Base-by-base conservation (phyloP, 2,329 filamentous ascomycete genomes). In the Colletotrichum kahawae region DNA sequence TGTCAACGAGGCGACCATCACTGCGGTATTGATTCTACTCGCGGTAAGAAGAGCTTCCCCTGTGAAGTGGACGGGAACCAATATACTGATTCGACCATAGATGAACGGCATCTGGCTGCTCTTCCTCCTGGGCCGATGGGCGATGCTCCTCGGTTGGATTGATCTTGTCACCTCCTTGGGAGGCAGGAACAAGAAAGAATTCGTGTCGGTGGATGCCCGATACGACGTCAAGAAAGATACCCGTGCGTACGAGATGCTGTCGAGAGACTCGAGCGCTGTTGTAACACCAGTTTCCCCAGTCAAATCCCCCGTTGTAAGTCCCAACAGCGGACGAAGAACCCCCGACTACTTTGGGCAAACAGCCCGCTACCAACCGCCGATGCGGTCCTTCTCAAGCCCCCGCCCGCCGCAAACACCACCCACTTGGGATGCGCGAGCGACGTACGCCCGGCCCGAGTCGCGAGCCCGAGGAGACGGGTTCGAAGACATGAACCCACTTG, bases 161-260 rank as follows among this genome's bases (percentile, higher is more conserved):
- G 92, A 97, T 31, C 85, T 96, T 56, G 83, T 92, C 78, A 86
- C 83, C 70, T 82, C 84, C 48, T 81, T 87, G 64, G 84, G 91
- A 75, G 84, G 85, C 43, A 85, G 87, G 68, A 87, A 84, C 74
- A 91, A 93, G 81, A 91, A 92, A 79, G 96, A 98, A 83, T 98
- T 98, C 80, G 94, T 97, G 94, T 97, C 95, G 51, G 93, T 94
- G 60, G 96, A 98, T 82, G 95, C 95, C 62, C 90, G 90, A 76
- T 84, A 86, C 79, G 88, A 91, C 75, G 83, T 89, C 74, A 92
- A 92, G 77, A 89, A 90, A 83, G 91, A 93, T 79, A 88, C 88
- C 82, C 90, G 92, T 86, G 91, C 93, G 83, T 96, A 96, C 88
- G 94, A 96, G 88, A 95, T 96, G 94, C 92, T 96, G 79, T 91